A percentile compares a stretch with the other conserved stretches of the same genome.
phyloP scores from a whole-genome alignment of 1,139 yeast genomes.

The Pichia terricola region DNA sequence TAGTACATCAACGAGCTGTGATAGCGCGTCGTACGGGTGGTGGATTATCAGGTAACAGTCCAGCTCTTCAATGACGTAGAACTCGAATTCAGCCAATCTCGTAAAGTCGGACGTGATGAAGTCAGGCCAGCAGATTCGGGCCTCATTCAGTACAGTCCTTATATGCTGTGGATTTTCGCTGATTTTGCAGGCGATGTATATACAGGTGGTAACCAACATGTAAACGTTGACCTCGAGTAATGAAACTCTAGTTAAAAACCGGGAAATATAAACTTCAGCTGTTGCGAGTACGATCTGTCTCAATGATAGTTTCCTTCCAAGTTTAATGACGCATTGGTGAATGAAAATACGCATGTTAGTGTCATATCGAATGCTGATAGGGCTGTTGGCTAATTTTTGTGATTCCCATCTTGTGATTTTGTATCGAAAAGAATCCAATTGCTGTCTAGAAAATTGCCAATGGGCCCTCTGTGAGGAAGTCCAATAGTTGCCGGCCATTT shows the following conservation, averaged over 20 bases:
- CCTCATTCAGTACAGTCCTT: slow-evolving; percentile 71
- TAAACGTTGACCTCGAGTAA: slow-evolving; percentile 77
- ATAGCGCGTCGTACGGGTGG: slow-evolving; percentile 78
- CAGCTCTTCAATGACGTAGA: slow-evolving; percentile 83
- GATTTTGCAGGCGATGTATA: slow-evolving; percentile 84
- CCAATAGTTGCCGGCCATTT: slow-evolving; percentile 62
- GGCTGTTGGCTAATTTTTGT: slow-evolving; percentile 5
- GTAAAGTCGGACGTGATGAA: slow-evolving; percentile 87
- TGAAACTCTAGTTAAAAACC: slow-evolving; percentile 67
- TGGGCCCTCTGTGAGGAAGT: slow-evolving; percentile 50
- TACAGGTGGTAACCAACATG: slow-evolving; percentile 70
- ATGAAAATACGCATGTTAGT: slow-evolving; percentile 57
- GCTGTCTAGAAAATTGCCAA: slow-evolving; percentile 44
- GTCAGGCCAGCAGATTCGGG: slow-evolving; percentile 90
- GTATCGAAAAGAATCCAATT: slow-evolving; percentile 1
- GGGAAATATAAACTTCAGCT: slow-evolving; percentile 71
- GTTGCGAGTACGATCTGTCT: slow-evolving; percentile 83
- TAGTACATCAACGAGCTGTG: slow-evolving; percentile 46
- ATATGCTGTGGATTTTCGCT: slow-evolving; percentile 96
- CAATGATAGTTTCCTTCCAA: slow-evolving; percentile 69
- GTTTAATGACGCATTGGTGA: slow-evolving; percentile 57
- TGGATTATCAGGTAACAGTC: slow-evolving; percentile 72
- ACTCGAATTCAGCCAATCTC: slow-evolving; percentile 92
- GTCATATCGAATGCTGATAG: slow-evolving; percentile 31
- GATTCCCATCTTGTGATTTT: slow-evolving; percentile 9